phyloP scores from a whole-genome alignment of 345 rosid genomes.

The Pelargonium nanum region DNA sequence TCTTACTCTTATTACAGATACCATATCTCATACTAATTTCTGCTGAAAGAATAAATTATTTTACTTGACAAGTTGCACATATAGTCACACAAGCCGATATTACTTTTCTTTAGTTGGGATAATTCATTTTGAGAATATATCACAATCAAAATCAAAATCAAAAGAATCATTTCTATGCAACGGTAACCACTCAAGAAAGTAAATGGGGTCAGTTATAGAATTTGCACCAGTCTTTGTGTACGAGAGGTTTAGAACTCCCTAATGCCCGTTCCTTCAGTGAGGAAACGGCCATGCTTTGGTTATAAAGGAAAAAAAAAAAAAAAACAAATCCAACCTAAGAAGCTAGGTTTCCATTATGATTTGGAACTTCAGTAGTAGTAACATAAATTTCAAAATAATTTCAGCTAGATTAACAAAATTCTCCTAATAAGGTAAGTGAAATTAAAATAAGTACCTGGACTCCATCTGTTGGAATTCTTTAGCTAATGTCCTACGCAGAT shows the following conservation, averaged over 20 bases:
- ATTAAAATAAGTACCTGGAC: constrained; percentile 35
- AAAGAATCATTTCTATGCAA: too few relatives aligned
- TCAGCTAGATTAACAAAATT: constrained; percentile 1
- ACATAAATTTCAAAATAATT: not conserved
- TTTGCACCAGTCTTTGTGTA: too few relatives aligned
- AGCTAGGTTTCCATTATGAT: too few relatives aligned
- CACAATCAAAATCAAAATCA: too few relatives aligned
- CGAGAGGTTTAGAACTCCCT: too few relatives aligned
- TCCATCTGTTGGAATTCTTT: constrained; percentile 77
- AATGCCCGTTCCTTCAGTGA: too few relatives aligned
- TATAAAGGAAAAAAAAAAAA: too few relatives aligned
- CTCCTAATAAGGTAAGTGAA: constrained; percentile 7
- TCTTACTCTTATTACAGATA: not conserved
- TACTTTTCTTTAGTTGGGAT: not conserved
- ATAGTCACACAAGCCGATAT: not conserved
- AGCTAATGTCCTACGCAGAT: constrained; percentile 53
- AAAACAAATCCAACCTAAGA: too few relatives aligned
- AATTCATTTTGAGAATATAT: not conserved
- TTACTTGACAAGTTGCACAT: not conserved
- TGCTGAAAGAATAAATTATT: not conserved
- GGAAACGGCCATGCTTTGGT: too few relatives aligned
- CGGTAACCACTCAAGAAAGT: too few relatives aligned
- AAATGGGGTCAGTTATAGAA: too few relatives aligned
- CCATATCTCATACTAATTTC: not conserved
- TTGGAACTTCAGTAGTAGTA: too few relatives aligned